phyloP scores from a whole-genome alignment of 2,329 filamentous ascomycete species.

The Dothideomycetidae sp. region DNA sequence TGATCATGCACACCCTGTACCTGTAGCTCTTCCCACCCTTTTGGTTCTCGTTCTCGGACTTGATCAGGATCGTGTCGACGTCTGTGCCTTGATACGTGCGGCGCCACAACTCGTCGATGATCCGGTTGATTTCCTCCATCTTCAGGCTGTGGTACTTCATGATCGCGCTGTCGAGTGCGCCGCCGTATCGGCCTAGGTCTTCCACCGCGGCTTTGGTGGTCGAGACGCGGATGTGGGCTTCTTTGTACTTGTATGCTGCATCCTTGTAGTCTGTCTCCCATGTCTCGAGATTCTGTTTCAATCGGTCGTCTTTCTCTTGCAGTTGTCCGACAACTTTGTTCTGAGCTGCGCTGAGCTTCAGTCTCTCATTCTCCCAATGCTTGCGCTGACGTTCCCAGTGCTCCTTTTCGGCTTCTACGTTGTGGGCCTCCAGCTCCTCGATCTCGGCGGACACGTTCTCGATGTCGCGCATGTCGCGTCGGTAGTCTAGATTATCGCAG shows the following conservation, averaged over 20 bases:
- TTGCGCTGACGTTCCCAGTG: conserved; percentile 57
- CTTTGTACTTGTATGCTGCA: conserved; percentile 65
- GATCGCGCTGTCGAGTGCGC: conserved; percentile 85
- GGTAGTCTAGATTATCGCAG: conserved; percentile 73
- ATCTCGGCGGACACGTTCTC: conserved; percentile 57
- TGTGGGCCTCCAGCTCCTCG: conserved; percentile 56
- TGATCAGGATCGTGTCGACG: conserved; percentile 90
- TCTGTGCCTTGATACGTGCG: conserved; percentile 94
- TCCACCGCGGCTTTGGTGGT: conserved; percentile 88
- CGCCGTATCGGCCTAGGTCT: conserved; percentile 68
- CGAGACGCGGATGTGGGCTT: conserved; percentile 76
- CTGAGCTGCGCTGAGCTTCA: conserved; percentile 56
- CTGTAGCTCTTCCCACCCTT: conserved; percentile 77
- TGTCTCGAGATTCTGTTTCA: conserved; percentile 57
- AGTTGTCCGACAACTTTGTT: conserved; percentile 62
- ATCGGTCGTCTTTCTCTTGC: conserved; percentile 71
- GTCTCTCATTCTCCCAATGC: conserved; percentile 51
- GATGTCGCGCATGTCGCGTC: conserved; percentile 57
- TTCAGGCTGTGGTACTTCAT: conserved; percentile 94
- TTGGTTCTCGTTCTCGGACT: conserved; percentile 69
- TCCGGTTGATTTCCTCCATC: conserved; percentile 96
- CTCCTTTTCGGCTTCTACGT: conserved; percentile 70
- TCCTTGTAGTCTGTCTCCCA: conserved; percentile 81
- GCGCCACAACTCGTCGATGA: conserved; percentile 92
- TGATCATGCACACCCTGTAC: conserved; percentile 94